These are phyloP conservation scores for Hyphopichia buzzinii DNA, from an alignment of 1,139 yeast genomes.

Conservation along the genomic window DNA sequence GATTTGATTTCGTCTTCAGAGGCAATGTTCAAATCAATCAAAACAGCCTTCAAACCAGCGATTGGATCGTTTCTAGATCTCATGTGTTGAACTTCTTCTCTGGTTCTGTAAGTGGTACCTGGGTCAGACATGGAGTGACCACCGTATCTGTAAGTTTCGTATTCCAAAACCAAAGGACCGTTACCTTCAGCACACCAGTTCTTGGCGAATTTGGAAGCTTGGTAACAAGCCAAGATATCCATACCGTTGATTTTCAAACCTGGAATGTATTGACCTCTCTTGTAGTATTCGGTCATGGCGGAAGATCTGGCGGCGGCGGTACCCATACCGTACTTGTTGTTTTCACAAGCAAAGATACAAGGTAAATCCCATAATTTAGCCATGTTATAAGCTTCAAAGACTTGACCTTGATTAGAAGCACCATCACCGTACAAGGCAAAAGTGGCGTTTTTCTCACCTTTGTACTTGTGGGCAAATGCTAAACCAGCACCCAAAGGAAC, in stretches of 20 bases:
- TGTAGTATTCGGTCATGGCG: slow-evolving; percentile 93
- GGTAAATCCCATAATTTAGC: slow-evolving; percentile 99
- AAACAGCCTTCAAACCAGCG: slow-evolving; percentile 87
- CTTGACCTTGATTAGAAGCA: slow-evolving; percentile 99
- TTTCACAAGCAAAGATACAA: slow-evolving; percentile 92
- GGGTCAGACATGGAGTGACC: slow-evolving; percentile 99
- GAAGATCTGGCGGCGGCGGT: slow-evolving; percentile 96
- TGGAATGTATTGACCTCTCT: slow-evolving; percentile 99
- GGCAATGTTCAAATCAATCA: slow-evolving; percentile 80
- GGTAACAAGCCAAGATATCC: slow-evolving; percentile 94
- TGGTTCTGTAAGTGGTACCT: slow-evolving; percentile 98
- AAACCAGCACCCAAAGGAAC: slow-evolving; percentile 97
- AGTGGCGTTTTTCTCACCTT: slow-evolving; percentile 75
- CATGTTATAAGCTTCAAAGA: slow-evolving; percentile 96
- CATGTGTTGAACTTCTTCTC: slow-evolving; percentile 99
- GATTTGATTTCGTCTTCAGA: slow-evolving; percentile 92
- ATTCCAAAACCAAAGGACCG: slow-evolving; percentile 94
- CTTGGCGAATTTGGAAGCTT: slow-evolving; percentile 95
- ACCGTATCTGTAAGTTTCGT: slow-evolving; percentile 98
- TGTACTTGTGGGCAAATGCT: slow-evolving; percentile 95
- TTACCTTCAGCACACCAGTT: slow-evolving; percentile 93
- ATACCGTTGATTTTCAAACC: slow-evolving; percentile 98
- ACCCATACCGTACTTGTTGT: slow-evolving; percentile 99
- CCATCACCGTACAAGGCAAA: slow-evolving; percentile 97
- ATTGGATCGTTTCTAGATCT: slow-evolving; percentile 97